phyloP scores from a whole-genome alignment of 2,329 filamentous ascomycete genomes.

The Aureobasidium subglaciale region DNA sequence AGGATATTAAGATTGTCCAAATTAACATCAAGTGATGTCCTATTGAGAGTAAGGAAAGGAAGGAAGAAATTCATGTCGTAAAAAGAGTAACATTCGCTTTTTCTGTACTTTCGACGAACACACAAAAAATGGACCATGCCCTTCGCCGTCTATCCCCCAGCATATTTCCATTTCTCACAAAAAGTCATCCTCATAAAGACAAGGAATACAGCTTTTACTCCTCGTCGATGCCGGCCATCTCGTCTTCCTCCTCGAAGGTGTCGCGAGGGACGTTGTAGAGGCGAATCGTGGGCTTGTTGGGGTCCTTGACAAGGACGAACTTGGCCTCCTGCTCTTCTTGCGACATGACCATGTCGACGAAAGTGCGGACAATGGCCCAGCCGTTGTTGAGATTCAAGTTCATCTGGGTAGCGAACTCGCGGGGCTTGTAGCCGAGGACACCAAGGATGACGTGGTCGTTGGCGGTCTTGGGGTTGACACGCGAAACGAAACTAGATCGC shows the following conservation, averaged over 20 bases:
- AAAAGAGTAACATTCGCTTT: constrained; percentile 14
- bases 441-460: constrained; percentile 93
- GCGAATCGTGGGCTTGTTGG: constrained; percentile 91
- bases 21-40: background rate
- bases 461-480: constrained; percentile 83
- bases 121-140: background rate
- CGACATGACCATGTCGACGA: constrained; percentile 85
- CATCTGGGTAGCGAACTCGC: constrained; percentile 96
- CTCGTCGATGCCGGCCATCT: constrained; percentile 55
- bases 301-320: constrained; percentile 77
- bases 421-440: constrained; percentile 94
- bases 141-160: background rate
- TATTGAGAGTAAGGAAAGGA: background rate
- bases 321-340: constrained; percentile 56
- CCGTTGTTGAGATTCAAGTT: constrained; percentile 94
- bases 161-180: background rate
- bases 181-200: background rate
- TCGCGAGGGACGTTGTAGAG: constrained; percentile 83
- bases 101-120: constrained; percentile 13
- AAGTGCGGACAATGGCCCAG: constrained; percentile 97
- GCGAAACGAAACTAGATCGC: constrained; percentile 74
- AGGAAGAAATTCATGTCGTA: background rate
- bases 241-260: constrained; percentile 88
- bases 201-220: constrained; percentile 25
- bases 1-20: background rate